These are phyloP conservation scores for Escallonia herrerae DNA, from an alignment of 129 eudicot species.

Conservation along the genomic window DNA sequence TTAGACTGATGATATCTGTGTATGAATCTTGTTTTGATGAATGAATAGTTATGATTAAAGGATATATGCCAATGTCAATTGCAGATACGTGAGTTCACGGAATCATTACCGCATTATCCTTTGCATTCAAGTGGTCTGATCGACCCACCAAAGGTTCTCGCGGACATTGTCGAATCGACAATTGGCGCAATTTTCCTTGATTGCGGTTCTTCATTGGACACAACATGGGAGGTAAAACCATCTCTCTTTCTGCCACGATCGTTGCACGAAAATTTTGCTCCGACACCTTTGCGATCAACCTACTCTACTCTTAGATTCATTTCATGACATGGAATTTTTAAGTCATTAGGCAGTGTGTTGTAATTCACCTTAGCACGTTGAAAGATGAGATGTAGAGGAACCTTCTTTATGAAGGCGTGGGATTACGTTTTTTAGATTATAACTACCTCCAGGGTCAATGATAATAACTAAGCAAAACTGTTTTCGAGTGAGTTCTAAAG, in stretches of 20 bases:
- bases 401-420: too few species aligned
- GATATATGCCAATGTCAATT: not conserved
- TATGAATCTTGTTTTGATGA: too few species aligned
- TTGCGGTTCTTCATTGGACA: conserved; percentile 18
- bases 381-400: too few species aligned
- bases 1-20: too few species aligned
- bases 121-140: conserved; percentile 46
- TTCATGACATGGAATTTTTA: not conserved
- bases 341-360: not conserved
- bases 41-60: too few species aligned
- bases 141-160: conserved; percentile 56
- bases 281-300: too few species aligned
- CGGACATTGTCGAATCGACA: conserved; percentile 59
- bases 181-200: conserved; percentile 56
- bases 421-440: too few species aligned
- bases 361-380: too few species aligned
- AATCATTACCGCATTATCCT: conserved; percentile 32
- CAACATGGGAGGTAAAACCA: conserved; percentile 45
- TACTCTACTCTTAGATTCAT: not conserved
- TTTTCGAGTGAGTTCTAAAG: too few species aligned
- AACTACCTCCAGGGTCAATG: too few species aligned
- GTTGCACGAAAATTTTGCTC: too few species aligned
- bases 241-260: not conserved
- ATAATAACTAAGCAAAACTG: too few species aligned
- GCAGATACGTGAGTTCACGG: conserved; percentile 41